Base-by-base conservation (phyloP, 306 rosid species). In the Sicyos baderoa region DNA sequence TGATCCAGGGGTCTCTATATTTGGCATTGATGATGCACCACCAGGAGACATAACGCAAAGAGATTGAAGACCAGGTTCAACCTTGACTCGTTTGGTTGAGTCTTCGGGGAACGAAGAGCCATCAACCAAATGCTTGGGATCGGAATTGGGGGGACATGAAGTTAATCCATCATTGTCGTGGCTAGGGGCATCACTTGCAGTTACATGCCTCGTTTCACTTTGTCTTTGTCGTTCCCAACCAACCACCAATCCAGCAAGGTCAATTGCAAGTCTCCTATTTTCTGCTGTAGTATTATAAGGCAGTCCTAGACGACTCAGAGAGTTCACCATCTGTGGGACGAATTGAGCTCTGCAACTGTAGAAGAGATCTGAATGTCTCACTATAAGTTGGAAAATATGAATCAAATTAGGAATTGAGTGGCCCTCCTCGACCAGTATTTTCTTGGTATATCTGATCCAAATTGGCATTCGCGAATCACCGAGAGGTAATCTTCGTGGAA, bases 291-390 rank as follows among this genome's bases (percentile, higher is more conserved):
- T 94, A 81, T 90, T 94, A 68, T 79, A 90, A 37, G 97, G 99
- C 86, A 94, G 74, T 81, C 99, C 99, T 60, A 94, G 96, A 63
- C 99, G 96, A 82, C 96, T 94, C 16, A 94, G 85, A 82, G 99
- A 90, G 84, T 94, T 94, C 76, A 94, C 99, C 99, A 94, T 94
- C 82, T 94, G 99, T 42, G 99, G 99, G 73, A 94, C 99, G 78
- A 94, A 94, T 72, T 94, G 99, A 61, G 99, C 97, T 88, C 99
- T 88, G 80, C 97, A 90, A 76, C 96, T 90, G 76, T 90, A 94
- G 83, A 94, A 94, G 72, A 94, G 97, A 85, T 88, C 97, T 59
- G 99, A 88, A 85, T 94, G 99, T 78, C 99, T 97, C 73, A 90
- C 99, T 70, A 94, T 85, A 61, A 94, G 97, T 83, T 94, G 99